Conservation (phyloP, 2,329 filamentous ascomycete species). For the Dendryphion nanum region DNA sequence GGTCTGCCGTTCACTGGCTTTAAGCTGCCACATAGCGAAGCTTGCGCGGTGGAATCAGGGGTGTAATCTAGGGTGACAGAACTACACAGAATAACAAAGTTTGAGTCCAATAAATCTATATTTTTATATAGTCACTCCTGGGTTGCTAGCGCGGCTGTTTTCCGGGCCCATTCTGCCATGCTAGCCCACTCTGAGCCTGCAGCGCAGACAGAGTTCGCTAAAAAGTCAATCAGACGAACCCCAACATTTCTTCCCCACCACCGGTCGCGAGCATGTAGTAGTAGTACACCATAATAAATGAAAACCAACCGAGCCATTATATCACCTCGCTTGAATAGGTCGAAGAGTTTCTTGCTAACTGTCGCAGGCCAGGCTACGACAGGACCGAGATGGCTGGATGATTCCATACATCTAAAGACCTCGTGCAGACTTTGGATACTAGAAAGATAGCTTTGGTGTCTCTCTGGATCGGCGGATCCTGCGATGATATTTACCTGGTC, state of each 20-base stretch:
- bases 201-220: slow-evolving; percentile 3
- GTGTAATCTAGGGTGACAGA: no score
- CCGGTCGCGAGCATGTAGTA: slow-evolving; percentile 6
- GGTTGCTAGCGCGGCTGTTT: slow-evolving; percentile 3
- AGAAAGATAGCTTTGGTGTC: slow-evolving; percentile 1
- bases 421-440: slow-evolving; percentile 3
- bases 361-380: slow-evolving; percentile 8
- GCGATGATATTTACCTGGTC: slow-evolving; percentile 2
- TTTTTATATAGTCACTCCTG: no score
- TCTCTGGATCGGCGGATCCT: background rate
- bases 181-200: slow-evolving; percentile 4
- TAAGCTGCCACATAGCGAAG: no score
- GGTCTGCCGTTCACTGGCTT: no score
- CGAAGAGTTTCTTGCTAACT: slow-evolving; percentile 6
- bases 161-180: background rate
- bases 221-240: slow-evolving; percentile 3
- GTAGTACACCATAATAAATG: slow-evolving; percentile 10
- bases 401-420: slow-evolving; percentile 1
- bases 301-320: slow-evolving; percentile 8
- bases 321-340: slow-evolving; percentile 6
- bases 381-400: slow-evolving; percentile 2
- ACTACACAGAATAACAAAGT: no score
- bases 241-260: slow-evolving; percentile 9
- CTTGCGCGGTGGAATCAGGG: no score
- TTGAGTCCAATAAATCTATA: no score